Percentiles rank a stretch among this genome's conserved stretches.
These are phyloP conservation scores for Monilinia vaccinii-corymbosi DNA, from an alignment of 2,329 filamentous ascomycete genomes.

Conservation along the genomic window DNA sequence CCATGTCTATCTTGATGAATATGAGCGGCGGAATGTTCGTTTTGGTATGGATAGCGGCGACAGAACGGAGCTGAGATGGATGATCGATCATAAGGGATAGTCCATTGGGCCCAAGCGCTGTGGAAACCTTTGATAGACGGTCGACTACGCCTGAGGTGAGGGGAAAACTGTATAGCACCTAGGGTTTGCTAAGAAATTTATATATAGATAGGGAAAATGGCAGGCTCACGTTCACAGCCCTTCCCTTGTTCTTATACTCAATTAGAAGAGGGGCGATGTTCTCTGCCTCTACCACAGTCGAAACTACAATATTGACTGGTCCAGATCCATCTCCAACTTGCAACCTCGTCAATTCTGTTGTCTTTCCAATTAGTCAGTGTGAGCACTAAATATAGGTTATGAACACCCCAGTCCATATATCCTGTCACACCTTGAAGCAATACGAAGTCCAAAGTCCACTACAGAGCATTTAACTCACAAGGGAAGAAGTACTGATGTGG, in stretches of 20 bases:
- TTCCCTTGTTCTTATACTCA: slow-evolving; percentile 44
- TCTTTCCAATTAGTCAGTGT: slow-evolving; percentile 36
- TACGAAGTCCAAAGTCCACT: neutral
- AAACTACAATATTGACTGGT: slow-evolving; percentile 54
- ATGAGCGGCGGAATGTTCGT: slow-evolving; percentile 43
- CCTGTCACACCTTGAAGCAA: neutral
- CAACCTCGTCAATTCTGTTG: slow-evolving; percentile 53
- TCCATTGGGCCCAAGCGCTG: slow-evolving; percentile 43
- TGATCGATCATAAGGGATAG: slow-evolving; percentile 65
- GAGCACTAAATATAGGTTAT: slow-evolving; percentile 13
- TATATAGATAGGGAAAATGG: neutral
- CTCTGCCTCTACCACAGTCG: slow-evolving; percentile 67
- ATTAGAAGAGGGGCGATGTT: slow-evolving; percentile 51
- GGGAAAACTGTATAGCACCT: slow-evolving; percentile 55
- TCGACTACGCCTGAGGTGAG: slow-evolving; percentile 50
- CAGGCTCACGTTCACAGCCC: slow-evolving; percentile 47
- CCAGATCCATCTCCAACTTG: slow-evolving; percentile 52
- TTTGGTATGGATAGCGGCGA: slow-evolving; percentile 35
- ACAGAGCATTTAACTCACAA: neutral
- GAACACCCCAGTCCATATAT: neutral
- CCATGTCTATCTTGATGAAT: slow-evolving; percentile 69
- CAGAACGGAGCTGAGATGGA: slow-evolving; percentile 45
- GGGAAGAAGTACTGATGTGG: neutral
- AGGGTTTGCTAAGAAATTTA: slow-evolving; percentile 1
- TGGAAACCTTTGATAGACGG: slow-evolving; percentile 49